Percentiles rank a stretch among this genome's conserved stretches.
Evolutionary conservation across 768 basidiomycete genomes (phyloP).

Genomic region (Cubamyces lactineus): DNA sequence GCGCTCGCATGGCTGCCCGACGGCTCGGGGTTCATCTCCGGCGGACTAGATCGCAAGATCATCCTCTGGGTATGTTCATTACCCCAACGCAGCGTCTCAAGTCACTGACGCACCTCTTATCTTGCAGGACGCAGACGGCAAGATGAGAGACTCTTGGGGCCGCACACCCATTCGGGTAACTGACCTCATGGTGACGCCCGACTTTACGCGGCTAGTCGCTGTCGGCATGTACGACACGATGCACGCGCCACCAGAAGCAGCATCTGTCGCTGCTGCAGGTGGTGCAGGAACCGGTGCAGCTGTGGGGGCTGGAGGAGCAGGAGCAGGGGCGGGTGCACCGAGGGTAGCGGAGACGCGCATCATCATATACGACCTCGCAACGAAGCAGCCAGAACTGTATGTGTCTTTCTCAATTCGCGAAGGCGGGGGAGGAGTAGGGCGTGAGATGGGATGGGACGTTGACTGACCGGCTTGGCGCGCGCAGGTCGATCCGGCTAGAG

Average conservation of each 20-base stretch:
- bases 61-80: conserved; percentile 72
- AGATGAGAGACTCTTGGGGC: conserved; percentile 69
- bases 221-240: conserved; percentile 64
- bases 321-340: conserved; percentile 32
- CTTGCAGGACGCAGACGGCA: conserved; percentile 73
- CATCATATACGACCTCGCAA: conserved; percentile 75
- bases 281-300: conserved; percentile 31
- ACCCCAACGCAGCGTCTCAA: background rate
- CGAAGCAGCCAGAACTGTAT: conserved; percentile 70
- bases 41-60: conserved; percentile 82
- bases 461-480: conserved; percentile 10
- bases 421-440: conserved; percentile 6
- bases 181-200: conserved; percentile 86
- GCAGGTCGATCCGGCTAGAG: conserved; percentile 66
- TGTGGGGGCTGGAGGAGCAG: conserved; percentile 24
- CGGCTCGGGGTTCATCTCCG: conserved; percentile 87
- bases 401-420: conserved; percentile 36
- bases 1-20: conserved; percentile 89
- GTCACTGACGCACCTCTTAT: conserved; percentile 1
- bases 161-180: conserved; percentile 77
- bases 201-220: conserved; percentile 82
- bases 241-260: conserved; percentile 2
- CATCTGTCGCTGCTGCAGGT: conserved; percentile 15
- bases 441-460: conserved; percentile 5
- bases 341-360: conserved; percentile 54